Evolutionary conservation across 2,329 filamentous ascomycete species (phyloP), one percentile per base, ranked within the genome.

Genomic region (Cercospora sp.): DNA sequence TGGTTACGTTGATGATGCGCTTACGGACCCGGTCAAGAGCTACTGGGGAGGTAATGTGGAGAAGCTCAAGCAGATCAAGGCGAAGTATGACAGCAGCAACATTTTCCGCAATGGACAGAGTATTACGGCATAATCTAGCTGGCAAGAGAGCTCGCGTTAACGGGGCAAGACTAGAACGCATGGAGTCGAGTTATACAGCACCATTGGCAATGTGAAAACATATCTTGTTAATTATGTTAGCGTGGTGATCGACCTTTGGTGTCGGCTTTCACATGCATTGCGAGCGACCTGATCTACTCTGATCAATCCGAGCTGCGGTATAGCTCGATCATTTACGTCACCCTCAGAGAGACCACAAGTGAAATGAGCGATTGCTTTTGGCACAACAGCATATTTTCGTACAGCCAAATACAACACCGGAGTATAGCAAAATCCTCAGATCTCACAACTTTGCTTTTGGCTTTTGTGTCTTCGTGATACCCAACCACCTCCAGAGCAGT

Each of bases 1-100:
- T 28, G 68, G 69, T 7, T 72, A 71, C 62, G 64, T 73, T 5
- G 73, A 75, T 48, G 71, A 77, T 68, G 77, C 73, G 40, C 73
- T 79, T 36, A 71, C 75, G 2, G 72, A 75, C n/a, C 68, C 70
- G 30, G 72, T 72, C 9, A 71, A 75, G 60, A 69, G 67, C 30
- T 79, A 78, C 60, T 74, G 73, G 12, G 72, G 71, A n/a, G 63
- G 64, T 5, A 78, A 78, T 64, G 23, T 78, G n/a, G 48, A 67
- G 63, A 72, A 63, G 64, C 53, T 79, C 62, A 70, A 78, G 65
- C 10, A 45, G 51, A 73, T 79, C 48, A 76, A 78, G 57, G 55
- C 61, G 2, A 76, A 75, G 68, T 78, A 78, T 36, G 78, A 79
- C 59, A 71, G 73, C 2, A 63, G 68, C 2, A 70, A 69, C 30